These are phyloP conservation scores for Penicillium palitans DNA, from an alignment of 2,329 filamentous ascomycete genomes.

Conservation along the genomic window DNA sequence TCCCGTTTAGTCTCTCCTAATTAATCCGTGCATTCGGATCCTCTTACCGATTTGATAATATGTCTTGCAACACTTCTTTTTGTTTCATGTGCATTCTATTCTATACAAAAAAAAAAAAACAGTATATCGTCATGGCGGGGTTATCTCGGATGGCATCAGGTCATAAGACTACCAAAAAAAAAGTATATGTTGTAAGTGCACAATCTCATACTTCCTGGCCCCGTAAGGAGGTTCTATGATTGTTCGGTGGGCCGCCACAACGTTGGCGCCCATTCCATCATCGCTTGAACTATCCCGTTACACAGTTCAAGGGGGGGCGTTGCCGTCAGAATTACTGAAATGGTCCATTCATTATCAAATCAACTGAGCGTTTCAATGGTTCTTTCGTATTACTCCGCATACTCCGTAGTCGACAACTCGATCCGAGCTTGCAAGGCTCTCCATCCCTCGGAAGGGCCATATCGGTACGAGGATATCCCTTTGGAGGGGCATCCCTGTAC, in stretches of 20 bases:
- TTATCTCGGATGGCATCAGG: neutral
- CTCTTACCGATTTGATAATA: slow-evolving; percentile 12
- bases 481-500: slow-evolving; percentile 9
- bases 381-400: neutral
- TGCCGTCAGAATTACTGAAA: neutral
- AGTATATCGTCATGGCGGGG: slow-evolving; percentile 3
- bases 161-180: slow-evolving; percentile 7
- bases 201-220: slow-evolving; percentile 1
- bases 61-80: neutral
- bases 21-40: slow-evolving; percentile 25
- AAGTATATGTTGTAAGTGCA: neutral
- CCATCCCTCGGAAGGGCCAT: slow-evolving; percentile 2
- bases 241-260: slow-evolving; percentile 5
- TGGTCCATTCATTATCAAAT: slow-evolving; percentile 3
- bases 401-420: neutral
- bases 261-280: slow-evolving; percentile 4
- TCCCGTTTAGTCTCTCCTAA: slow-evolving; percentile 17
- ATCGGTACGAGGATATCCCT: slow-evolving; percentile 2
- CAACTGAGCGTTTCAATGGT: neutral
- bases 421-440: neutral
- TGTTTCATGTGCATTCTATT: neutral
- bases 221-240: slow-evolving; percentile 3
- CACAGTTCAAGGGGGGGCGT: neutral
- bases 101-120: neutral
- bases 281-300: neutral